Evolutionary conservation across 140 eudicot genomes (phyloP).

Genomic region (Senecio squalidus): DNA sequence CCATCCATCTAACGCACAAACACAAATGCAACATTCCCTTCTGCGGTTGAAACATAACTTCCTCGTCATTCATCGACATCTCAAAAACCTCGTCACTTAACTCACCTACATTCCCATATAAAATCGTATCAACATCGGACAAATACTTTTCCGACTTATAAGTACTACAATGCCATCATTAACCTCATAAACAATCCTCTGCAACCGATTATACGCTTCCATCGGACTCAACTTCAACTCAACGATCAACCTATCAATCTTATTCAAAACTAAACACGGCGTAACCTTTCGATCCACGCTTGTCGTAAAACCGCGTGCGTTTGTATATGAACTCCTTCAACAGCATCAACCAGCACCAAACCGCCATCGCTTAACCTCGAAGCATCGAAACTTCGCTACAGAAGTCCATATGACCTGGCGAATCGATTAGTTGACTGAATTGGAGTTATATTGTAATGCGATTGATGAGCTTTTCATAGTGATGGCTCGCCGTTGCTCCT

Average conservation of each 20-base stretch:
- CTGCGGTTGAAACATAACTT: constrained; percentile 88
- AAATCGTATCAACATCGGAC: constrained; percentile 89
- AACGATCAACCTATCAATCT: constrained; percentile 82
- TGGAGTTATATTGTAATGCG: constrained; percentile 38
- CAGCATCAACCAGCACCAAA: constrained; percentile 86
- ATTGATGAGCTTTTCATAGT: constrained; percentile 96
- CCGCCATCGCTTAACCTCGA: constrained; percentile 94
- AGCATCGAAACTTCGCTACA: constrained; percentile 96
- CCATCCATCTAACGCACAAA: constrained; percentile 95
- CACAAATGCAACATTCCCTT: constrained; percentile 95
- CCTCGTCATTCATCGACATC: constrained; percentile 77
- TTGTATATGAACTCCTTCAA: constrained; percentile 96
- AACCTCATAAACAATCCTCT: constrained; percentile 86
- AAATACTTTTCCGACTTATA: constrained; percentile 82
- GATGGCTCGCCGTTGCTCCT: constrained; percentile 91
- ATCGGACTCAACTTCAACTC: constrained; percentile 80
- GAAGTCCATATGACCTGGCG: constrained; percentile 98
- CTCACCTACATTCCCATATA: constrained; percentile 48
- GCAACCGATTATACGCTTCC: constrained; percentile 75
- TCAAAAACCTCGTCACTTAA: constrained; percentile 42
- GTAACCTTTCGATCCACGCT: constrained; percentile 94
- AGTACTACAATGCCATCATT: constrained; percentile 73
- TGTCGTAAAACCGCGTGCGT: constrained; percentile 94
- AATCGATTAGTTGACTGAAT: constrained; percentile 70
- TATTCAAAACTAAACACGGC: constrained; percentile 85